Conservation (phyloP, 768 basidiomycete species). For the Mycena capillaripes region DNA sequence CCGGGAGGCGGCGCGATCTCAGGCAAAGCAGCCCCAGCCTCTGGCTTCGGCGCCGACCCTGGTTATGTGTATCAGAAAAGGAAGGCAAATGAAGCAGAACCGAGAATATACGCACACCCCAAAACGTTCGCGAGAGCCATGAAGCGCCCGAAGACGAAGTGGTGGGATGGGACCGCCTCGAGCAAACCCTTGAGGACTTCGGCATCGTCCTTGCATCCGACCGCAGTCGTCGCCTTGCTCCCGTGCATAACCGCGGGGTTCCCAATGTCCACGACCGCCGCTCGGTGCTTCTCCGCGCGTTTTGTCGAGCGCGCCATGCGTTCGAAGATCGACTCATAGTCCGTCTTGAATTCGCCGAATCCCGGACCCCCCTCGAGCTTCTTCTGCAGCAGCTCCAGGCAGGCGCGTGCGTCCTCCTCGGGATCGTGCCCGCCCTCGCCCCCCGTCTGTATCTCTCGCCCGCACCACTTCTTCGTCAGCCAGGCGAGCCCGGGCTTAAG, state of each 20-base stretch:
- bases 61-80: slow-evolving; percentile 4
- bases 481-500: slow-evolving; percentile 97
- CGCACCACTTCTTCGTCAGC: slow-evolving; percentile 95
- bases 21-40: slow-evolving; percentile 51
- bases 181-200: slow-evolving; percentile 83
- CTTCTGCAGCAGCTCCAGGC: slow-evolving; percentile 84
- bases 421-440: slow-evolving; percentile 94
- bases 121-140: slow-evolving; percentile 84
- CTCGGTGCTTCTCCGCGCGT: slow-evolving; percentile 56
- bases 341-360: slow-evolving; percentile 90
- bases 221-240: slow-evolving; percentile 80
- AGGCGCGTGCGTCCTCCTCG: slow-evolving; percentile 94
- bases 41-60: slow-evolving; percentile 76
- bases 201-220: slow-evolving; percentile 82
- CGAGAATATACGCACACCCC: slow-evolving; percentile 74
- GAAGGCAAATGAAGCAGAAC: slow-evolving; percentile 1
- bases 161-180: slow-evolving; percentile 71
- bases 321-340: slow-evolving; percentile 91
- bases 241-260: slow-evolving; percentile 90
- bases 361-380: slow-evolving; percentile 84
- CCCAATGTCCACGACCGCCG: slow-evolving; percentile 88
- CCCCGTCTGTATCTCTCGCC: slow-evolving; percentile 87
- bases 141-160: slow-evolving; percentile 89
- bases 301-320: slow-evolving; percentile 73
- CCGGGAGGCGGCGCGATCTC: slow-evolving; percentile 47